Percentiles rank a stretch among this genome's conserved stretches.
These are phyloP conservation scores for Phaseolus lunatus DNA, from an alignment of 306 rosid species.

Conservation along the genomic window DNA sequence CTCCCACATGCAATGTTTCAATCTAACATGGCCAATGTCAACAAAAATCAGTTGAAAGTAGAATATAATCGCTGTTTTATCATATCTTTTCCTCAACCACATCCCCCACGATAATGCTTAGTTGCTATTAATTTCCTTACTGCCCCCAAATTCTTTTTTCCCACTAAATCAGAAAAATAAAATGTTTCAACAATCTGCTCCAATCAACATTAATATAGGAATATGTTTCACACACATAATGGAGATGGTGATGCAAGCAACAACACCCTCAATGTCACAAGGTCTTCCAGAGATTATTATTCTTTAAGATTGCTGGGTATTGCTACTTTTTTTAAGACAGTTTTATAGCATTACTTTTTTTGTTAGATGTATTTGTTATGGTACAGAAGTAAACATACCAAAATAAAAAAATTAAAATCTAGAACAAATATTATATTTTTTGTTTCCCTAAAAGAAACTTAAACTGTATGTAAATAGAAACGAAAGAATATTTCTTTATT, in stretches of 20 bases:
- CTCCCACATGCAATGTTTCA: conserved; percentile 70
- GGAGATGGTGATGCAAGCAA: conserved; percentile 40
- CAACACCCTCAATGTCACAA: conserved; percentile 34
- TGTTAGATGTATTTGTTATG: no score
- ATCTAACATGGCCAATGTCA: conserved; percentile 47
- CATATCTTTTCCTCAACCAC: conserved; percentile 45
- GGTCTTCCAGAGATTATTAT: conserved; percentile 54
- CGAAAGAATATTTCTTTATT: no score
- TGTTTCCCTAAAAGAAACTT: no score
- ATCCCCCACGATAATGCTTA: conserved; percentile 62
- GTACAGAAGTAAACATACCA: no score
- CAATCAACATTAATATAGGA: conserved; percentile 35
- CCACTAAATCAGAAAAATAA: conserved; percentile 34
- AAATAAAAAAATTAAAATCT: no score
- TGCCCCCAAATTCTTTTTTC: conserved; percentile 49
- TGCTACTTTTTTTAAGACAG: not conserved
- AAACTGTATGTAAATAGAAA: no score
- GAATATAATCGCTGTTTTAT: conserved; percentile 39
- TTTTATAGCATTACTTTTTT: no score
- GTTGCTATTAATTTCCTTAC: conserved; percentile 40
- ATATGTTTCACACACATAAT: conserved; percentile 50
- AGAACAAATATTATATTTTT: no score
- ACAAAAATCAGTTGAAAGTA: conserved; percentile 28
- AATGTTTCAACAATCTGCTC: conserved; percentile 32
- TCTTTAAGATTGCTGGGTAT: conserved; percentile 50